These are phyloP conservation scores for Rhypophila decipiens DNA, from an alignment of 495 filamentous ascomycete species.

Conservation along the genomic window DNA sequence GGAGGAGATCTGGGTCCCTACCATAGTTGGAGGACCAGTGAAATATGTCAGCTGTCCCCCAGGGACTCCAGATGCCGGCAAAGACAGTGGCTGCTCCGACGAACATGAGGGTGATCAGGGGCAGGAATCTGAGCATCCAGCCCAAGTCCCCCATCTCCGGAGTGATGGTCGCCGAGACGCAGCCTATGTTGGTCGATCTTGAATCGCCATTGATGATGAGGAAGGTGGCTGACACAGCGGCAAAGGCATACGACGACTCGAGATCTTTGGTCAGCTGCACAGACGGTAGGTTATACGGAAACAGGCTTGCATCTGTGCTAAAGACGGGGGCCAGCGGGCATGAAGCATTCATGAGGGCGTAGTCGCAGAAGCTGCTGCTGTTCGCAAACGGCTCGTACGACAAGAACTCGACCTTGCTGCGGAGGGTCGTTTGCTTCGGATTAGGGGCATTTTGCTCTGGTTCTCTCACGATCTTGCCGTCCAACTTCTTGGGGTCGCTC, in stretches of 20 bases:
- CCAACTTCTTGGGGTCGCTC: slow-evolving; percentile 48
- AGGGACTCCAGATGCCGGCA: slow-evolving; percentile 85
- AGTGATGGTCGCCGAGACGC: slow-evolving; percentile 72
- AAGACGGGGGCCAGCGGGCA: slow-evolving; percentile 79
- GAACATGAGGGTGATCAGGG: slow-evolving; percentile 67
- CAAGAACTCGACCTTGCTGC: slow-evolving; percentile 61
- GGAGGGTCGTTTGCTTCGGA: slow-evolving; percentile 63
- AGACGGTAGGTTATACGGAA: slow-evolving; percentile 28
- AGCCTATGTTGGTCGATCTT: slow-evolving; percentile 58
- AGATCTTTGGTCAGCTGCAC: slow-evolving; percentile 76
- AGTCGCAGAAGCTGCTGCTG: slow-evolving; percentile 56
- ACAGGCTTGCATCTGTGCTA: slow-evolving; percentile 48
- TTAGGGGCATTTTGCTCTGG: slow-evolving; percentile 40
- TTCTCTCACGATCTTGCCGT: slow-evolving; percentile 71
- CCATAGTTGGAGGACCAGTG: slow-evolving; percentile 95
- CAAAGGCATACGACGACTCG: slow-evolving; percentile 74
- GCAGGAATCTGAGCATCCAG: slow-evolving; percentile 68
- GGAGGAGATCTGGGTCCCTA: slow-evolving; percentile 83
- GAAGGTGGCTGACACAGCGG: slow-evolving; percentile 67
- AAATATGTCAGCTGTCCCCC: slow-evolving; percentile 85
- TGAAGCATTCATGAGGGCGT: slow-evolving; percentile 47
- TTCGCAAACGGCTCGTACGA: slow-evolving; percentile 61
- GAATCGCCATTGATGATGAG: slow-evolving; percentile 67
- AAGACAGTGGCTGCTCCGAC: slow-evolving; percentile 75
- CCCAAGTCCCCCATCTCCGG: slow-evolving; percentile 63